A percentile compares a stretch with the other conserved stretches of the same genome.
Evolutionary conservation across 2,329 filamentous ascomycete species (phyloP).

Genomic region (Elsinoe perseae): DNA sequence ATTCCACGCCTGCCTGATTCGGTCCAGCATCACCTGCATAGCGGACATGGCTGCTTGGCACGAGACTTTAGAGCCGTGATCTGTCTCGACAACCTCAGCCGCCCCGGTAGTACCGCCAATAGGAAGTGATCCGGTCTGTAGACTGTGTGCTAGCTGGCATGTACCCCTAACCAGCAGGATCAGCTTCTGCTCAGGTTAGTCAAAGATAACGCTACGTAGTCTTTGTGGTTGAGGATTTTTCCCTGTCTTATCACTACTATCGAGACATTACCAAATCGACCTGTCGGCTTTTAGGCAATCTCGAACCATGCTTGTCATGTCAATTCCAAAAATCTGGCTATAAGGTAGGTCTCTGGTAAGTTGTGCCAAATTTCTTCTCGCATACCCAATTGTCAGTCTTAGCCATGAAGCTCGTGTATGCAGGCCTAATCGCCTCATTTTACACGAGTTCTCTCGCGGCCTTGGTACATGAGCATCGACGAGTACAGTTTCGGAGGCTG

Average conservation of each 20-base stretch:
- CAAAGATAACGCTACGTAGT: constrained; percentile 8
- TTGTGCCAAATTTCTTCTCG: neutral
- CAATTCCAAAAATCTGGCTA: neutral
- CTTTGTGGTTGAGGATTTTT: neutral
- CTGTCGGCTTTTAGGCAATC: neutral
- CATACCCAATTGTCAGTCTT: neutral
- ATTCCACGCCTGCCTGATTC: constrained; percentile 3
- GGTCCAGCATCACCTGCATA: neutral
- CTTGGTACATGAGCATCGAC: neutral
- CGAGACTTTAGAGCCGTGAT: constrained; percentile 2
- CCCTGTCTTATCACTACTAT: constrained; percentile 5
- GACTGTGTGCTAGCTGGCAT: neutral
- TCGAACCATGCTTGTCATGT: neutral
- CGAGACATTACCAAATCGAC: neutral
- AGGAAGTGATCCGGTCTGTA: neutral
- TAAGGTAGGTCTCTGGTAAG: constrained; percentile 4
- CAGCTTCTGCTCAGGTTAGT: neutral
- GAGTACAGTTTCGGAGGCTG: neutral
- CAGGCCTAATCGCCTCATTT: neutral
- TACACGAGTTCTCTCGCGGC: neutral
- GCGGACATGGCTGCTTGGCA: neutral
- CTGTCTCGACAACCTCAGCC: neutral
- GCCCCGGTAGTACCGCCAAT: neutral
- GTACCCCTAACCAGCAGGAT: no score
- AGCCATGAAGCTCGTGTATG: neutral